Evolutionary conservation across 2,329 filamentous ascomycete genomes (phyloP).

Genomic region (Colletotrichum filicis): DNA sequence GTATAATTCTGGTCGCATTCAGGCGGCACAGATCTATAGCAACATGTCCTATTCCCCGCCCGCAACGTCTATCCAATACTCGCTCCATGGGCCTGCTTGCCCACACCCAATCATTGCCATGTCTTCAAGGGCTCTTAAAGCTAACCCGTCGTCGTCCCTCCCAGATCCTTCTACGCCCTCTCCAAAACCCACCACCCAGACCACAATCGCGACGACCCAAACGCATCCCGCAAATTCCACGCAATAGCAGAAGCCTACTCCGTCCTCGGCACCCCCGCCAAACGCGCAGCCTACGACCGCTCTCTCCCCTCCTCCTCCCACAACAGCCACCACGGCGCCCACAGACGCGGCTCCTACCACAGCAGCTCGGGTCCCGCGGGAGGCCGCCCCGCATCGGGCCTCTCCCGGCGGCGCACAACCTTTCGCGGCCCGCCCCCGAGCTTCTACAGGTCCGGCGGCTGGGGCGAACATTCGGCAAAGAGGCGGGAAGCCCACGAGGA

Average conservation of each 20-base stretch:
- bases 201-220: slow-evolving; percentile 81
- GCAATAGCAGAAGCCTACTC: slow-evolving; percentile 87
- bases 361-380: slow-evolving; percentile 70
- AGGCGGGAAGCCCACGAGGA: slow-evolving; percentile 63
- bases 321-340: slow-evolving; percentile 43
- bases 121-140: background rate
- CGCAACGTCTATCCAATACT: background rate
- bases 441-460: slow-evolving; percentile 86
- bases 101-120: background rate
- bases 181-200: slow-evolving; percentile 95
- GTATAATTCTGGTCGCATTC: background rate
- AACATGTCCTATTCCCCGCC: slow-evolving; percentile 16
- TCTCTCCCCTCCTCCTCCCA: slow-evolving; percentile 58
- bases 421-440: slow-evolving; percentile 90
- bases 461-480: slow-evolving; percentile 74
- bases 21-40: background rate
- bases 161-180: slow-evolving; percentile 84
- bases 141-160: background rate
- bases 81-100: too few species aligned
- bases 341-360: slow-evolving; percentile 61
- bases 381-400: slow-evolving; percentile 81
- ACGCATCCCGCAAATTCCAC: slow-evolving; percentile 80
- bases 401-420: slow-evolving; percentile 78
- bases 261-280: slow-evolving; percentile 76
- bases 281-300: slow-evolving; percentile 85